These are phyloP conservation scores for Solanum pennellii DNA, from an alignment of 257 asterid genomes.

Conservation along the genomic window DNA sequence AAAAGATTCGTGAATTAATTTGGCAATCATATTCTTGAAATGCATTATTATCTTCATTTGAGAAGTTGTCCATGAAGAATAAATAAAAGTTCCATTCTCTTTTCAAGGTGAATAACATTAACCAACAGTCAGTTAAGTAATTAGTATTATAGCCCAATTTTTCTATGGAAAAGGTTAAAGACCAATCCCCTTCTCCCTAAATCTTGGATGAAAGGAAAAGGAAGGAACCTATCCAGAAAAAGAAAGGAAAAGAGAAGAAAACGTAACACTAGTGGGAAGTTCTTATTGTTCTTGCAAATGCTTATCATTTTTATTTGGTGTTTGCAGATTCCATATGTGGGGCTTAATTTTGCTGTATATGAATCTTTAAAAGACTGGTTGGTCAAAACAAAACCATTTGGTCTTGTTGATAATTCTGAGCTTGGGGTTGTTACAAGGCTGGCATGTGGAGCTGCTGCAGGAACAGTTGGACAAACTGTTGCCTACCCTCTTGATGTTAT, in stretches of 20 bases:
- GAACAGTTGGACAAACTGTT: conserved; percentile 96
- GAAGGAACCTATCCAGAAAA: not conserved
- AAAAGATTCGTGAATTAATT: not conserved
- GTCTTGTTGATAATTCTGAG: conserved; percentile 70
- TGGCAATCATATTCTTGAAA: not conserved
- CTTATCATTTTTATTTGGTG: not conserved
- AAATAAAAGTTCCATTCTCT: not conserved
- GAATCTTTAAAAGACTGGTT: conserved; percentile 92
- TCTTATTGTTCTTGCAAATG: not conserved
- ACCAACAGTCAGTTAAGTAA: not conserved
- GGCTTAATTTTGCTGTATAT: conserved; percentile 93
- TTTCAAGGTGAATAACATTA: not conserved
- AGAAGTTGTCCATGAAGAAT: not conserved
- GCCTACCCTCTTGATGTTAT: conserved; percentile 97
- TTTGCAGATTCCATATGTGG: conserved; percentile 89
- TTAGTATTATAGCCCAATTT: not conserved
- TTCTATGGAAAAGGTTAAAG: not conserved
- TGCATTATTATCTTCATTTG: not conserved
- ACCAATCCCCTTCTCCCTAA: not conserved
- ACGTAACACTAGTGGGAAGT: not conserved
- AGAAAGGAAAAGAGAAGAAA: not conserved
- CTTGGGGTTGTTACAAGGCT: conserved; percentile 80
- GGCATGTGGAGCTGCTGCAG: conserved; percentile 94
- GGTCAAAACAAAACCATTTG: conserved; percentile 49
- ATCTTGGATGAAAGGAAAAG: not conserved